Evolutionary conservation across 2,329 filamentous ascomycete species (phyloP).

Genomic region (Xylariales sp.): DNA sequence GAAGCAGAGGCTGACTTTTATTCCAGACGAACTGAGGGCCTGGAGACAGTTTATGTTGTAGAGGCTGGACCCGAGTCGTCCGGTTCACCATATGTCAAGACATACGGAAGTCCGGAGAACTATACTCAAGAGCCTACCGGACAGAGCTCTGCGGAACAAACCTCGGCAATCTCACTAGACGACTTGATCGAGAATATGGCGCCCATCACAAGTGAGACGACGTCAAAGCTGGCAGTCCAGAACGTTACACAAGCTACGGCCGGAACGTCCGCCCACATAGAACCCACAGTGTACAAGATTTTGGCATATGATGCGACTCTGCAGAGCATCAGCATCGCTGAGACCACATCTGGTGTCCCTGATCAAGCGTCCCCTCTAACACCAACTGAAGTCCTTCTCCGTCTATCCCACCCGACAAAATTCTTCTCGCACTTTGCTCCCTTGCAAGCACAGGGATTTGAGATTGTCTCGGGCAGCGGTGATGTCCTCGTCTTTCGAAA

Average conservation of each 20-base stretch:
- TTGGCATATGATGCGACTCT: slow-evolving; percentile 60
- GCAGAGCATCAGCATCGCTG: slow-evolving; percentile 52
- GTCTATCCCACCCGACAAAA: slow-evolving; percentile 57
- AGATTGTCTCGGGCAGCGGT: slow-evolving; percentile 58
- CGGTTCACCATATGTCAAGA: slow-evolving; percentile 32
- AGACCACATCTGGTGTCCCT: slow-evolving; percentile 52
- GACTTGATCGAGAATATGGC: slow-evolving; percentile 8
- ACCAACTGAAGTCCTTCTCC: slow-evolving; percentile 55
- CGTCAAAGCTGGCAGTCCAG: no score
- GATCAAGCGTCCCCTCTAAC: slow-evolving; percentile 46
- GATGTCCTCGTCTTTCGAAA: slow-evolving; percentile 65
- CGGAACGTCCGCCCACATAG: no score
- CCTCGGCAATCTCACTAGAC: slow-evolving; percentile 7
- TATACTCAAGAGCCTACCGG: slow-evolving; percentile 9
- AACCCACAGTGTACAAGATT: slow-evolving; percentile 52
- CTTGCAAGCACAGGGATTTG: slow-evolving; percentile 58
- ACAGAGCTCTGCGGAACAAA: neutral
- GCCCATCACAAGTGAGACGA: slow-evolving; percentile 8
- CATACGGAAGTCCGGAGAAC: slow-evolving; percentile 19
- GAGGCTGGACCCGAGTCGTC: slow-evolving; percentile 34
- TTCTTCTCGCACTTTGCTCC: slow-evolving; percentile 60
- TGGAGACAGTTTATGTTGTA: slow-evolving; percentile 42
- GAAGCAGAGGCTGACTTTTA: slow-evolving; percentile 31
- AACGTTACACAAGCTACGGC: no score
- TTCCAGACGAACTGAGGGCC: slow-evolving; percentile 41